phyloP scores from a whole-genome alignment of 345 rosid species.

The Abelmoschus esculentus region DNA sequence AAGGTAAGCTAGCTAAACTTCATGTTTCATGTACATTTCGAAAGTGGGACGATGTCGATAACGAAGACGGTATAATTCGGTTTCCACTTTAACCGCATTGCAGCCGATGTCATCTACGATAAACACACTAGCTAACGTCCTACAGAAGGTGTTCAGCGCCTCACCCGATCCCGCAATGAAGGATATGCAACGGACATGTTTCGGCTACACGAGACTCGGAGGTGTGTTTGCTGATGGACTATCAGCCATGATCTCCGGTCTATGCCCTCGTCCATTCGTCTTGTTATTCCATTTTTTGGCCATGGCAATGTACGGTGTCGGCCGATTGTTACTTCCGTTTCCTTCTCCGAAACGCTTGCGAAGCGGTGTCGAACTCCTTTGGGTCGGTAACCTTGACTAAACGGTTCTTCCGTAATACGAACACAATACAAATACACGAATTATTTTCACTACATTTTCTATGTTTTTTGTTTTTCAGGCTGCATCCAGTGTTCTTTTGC shows the following conservation, averaged over 20 bases:
- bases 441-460: not conserved
- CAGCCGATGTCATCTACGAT: constrained; percentile 35
- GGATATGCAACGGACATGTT: constrained; percentile 31
- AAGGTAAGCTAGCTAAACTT: constrained; percentile 3
- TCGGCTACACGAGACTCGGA: constrained; percentile 27
- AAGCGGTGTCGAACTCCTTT: constrained; percentile 24
- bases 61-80: no score
- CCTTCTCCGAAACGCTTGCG: constrained; percentile 25
- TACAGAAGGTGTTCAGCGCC: constrained; percentile 22
- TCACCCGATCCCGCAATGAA: constrained; percentile 20
- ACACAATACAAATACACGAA: not conserved
- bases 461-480: not conserved
- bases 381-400: not conserved
- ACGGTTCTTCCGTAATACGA: not conserved
- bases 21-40: no score
- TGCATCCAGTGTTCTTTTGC: not conserved
- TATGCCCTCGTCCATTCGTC: constrained; percentile 28
- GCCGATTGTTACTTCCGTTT: constrained; percentile 23
- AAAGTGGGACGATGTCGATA: no score
- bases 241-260: constrained; percentile 27
- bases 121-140: constrained; percentile 32
- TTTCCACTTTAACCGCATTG: not conserved
- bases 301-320: constrained; percentile 24
- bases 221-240: constrained; percentile 10
- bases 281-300: constrained; percentile 28